phyloP scores from a whole-genome alignment of 495 filamentous ascomycete genomes.

The Aspergillus coremiiformis region DNA sequence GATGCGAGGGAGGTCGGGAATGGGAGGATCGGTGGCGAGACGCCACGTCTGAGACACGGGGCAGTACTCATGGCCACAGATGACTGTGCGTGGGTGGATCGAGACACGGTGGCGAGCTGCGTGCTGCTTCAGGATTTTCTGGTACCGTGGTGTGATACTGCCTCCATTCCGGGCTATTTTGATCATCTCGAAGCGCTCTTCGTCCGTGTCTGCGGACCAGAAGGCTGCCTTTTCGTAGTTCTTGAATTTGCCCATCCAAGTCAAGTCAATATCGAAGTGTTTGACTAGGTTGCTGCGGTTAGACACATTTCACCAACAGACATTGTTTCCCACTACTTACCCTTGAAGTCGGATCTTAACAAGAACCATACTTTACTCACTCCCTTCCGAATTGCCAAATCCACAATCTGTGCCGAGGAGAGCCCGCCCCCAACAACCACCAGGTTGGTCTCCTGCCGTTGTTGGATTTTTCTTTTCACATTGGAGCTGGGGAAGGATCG shows the following conservation, averaged over 20 bases:
- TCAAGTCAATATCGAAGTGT: slow-evolving; percentile 55
- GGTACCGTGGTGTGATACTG: slow-evolving; percentile 52
- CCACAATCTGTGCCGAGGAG: slow-evolving; percentile 53
- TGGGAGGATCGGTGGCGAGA: slow-evolving; percentile 41
- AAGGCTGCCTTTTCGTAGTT: slow-evolving; percentile 56
- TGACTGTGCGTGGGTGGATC: slow-evolving; percentile 44
- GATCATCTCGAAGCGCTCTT: slow-evolving; percentile 52
- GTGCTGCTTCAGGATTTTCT: slow-evolving; percentile 46
- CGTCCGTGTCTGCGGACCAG: slow-evolving; percentile 52
- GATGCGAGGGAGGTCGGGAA: slow-evolving; percentile 43
- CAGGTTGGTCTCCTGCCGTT: slow-evolving; percentile 41
- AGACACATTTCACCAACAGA: background rate
- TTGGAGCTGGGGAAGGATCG: slow-evolving; percentile 39
- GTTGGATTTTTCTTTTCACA: slow-evolving; percentile 40
- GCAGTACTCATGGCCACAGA: slow-evolving; percentile 31
- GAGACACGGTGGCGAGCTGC: slow-evolving; percentile 35
- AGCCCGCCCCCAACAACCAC: slow-evolving; percentile 56
- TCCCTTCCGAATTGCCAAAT: slow-evolving; percentile 46
- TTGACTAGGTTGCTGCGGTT: slow-evolving; percentile 36
- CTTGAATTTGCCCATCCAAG: slow-evolving; percentile 62
- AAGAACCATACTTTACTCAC: slow-evolving; percentile 50
- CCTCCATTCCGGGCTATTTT: slow-evolving; percentile 52
- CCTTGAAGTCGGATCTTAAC: slow-evolving; percentile 49
- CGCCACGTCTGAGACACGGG: slow-evolving; percentile 40
- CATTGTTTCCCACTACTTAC: slow-evolving; percentile 12